Base-by-base conservation (phyloP, 208 protist genomes). In the Crithidia acanthocephali region DNA sequence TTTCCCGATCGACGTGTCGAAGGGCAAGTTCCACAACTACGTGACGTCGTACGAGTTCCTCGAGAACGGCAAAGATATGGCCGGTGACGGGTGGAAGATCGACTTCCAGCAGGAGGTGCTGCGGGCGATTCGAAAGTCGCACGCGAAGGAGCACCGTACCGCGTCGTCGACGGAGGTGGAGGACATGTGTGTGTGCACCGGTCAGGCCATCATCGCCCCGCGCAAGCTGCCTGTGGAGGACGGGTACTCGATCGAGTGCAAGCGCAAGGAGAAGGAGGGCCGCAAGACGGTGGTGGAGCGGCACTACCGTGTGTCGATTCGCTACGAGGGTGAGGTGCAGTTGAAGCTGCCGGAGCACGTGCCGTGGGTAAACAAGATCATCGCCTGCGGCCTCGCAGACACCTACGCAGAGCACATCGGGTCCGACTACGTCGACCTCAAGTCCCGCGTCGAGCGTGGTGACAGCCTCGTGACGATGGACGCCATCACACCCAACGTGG, bases 401-500 rank as follows among this genome's bases (percentile, higher is more conserved):
- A 72, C 68, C 9, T 84, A 71, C 67, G 1, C 27, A 18, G 66
- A 71, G 22, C 69, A 69, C 35, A 67, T 77, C 51, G 69, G 69
- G 32, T 45, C 63, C 20, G 56, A 65, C 44, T 68, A 58, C 55
- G 23, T 80, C 37, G 79, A 84, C 71, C 11, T 76, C n/a, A 48
- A 68, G 28, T 50, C 59, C 2, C 30, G 51, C 32, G 55, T 53
- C 16, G 51, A 70, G 45, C 64, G 52, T 28, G 45, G 45, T 40
- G 30, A 61, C 37, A 67, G 33, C 42, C 37, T 84, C 8, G 63
- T 74, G 11, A 84, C 73, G 66, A 75, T 76, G 61, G 65, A 84
- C 30, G 79, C 73, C 25, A 55, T 84, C 57, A 63, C 58, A 5
- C 67, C 55, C 16, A 84, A 77, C 56, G 64, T 68, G 59, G 52